phyloP scores from a whole-genome alignment of 192 early-diverging fungal genomes.

The Podila epigama region DNA sequence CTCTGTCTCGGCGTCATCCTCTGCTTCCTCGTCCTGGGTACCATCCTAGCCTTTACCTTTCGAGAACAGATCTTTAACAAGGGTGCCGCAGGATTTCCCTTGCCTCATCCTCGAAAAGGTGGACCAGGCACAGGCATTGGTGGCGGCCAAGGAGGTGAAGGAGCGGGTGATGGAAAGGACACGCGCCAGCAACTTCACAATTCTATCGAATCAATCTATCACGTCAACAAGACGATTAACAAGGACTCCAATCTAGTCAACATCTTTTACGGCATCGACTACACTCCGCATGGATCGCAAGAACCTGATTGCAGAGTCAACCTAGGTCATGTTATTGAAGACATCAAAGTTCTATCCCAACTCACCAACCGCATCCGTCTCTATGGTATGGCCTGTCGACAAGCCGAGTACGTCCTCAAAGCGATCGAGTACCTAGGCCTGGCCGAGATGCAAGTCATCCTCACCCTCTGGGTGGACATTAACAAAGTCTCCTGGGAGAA shows the following conservation, averaged over 20 bases:
- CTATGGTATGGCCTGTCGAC: conserved; percentile 73
- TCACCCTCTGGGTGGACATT: conserved; percentile 71
- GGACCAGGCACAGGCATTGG: background rate
- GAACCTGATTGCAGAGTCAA: conserved; percentile 63
- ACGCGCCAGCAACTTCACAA: background rate
- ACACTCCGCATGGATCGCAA: conserved; percentile 63
- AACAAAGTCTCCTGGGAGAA: conserved; percentile 49
- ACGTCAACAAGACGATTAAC: conserved; percentile 51
- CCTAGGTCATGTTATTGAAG: conserved; percentile 62
- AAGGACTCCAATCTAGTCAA: conserved; percentile 24
- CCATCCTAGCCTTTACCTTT: conserved; percentile 14
- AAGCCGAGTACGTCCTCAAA: conserved; percentile 63
- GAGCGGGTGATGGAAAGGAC: background rate
- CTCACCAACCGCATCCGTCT: conserved; percentile 66
- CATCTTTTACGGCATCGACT: conserved; percentile 64
- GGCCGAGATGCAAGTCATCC: conserved; percentile 61
- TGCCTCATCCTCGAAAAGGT: background rate
- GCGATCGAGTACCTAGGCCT: conserved; percentile 64
- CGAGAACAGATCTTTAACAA: conserved; percentile 14
- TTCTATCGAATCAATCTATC: conserved; percentile 20
- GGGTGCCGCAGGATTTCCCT: background rate
- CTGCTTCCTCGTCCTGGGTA: conserved; percentile 21
- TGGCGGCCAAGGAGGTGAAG: background rate
- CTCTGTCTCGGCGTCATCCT: conserved; percentile 26
- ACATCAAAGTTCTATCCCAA: conserved; percentile 61